A percentile compares a stretch with the other conserved stretches of the same genome.
Evolutionary conservation across 352 stramenopile species (phyloP).

Genomic region (Phytophthora sojae): DNA sequence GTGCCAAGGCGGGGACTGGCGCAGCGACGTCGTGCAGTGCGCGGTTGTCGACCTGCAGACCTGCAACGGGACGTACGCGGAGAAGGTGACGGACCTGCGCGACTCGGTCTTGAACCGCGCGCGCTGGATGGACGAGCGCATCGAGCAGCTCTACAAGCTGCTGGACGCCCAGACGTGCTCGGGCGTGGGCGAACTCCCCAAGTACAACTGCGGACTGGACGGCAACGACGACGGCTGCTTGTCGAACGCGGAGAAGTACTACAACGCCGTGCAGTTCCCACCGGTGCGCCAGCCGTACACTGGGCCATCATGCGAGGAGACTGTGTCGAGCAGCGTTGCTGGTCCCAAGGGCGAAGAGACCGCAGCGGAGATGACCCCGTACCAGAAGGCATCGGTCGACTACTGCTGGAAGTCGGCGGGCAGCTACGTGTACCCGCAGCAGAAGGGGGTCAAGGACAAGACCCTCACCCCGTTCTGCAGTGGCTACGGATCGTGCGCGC

Average conservation of each 20-base stretch:
- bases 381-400: constrained; percentile 64
- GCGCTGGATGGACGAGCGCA: constrained; percentile 79
- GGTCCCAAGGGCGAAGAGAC: constrained; percentile 26
- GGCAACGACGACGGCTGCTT: constrained; percentile 72
- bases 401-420: constrained; percentile 76
- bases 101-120: constrained; percentile 54
- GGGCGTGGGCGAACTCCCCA: constrained; percentile 65
- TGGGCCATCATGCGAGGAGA: constrained; percentile 46
- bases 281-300: constrained; percentile 59
- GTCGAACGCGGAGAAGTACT: constrained; percentile 64
- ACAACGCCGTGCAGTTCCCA: constrained; percentile 63
- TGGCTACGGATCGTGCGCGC: constrained; percentile 64
- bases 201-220: constrained; percentile 73
- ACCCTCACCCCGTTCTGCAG: constrained; percentile 69
- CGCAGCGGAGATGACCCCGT: constrained; percentile 29
- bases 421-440: constrained; percentile 62
- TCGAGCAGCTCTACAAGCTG: constrained; percentile 72
- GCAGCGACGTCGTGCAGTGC: constrained; percentile 60
- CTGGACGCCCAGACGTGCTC: constrained; percentile 64
- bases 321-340: constrained; percentile 16
- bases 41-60: constrained; percentile 58
- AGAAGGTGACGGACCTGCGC: constrained; percentile 56
- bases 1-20: constrained; percentile 59
- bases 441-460: constrained; percentile 71
- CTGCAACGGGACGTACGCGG: constrained; percentile 69